Base-by-base conservation (phyloP, 148 eudicot genomes). In the Agrostemma githago region DNA sequence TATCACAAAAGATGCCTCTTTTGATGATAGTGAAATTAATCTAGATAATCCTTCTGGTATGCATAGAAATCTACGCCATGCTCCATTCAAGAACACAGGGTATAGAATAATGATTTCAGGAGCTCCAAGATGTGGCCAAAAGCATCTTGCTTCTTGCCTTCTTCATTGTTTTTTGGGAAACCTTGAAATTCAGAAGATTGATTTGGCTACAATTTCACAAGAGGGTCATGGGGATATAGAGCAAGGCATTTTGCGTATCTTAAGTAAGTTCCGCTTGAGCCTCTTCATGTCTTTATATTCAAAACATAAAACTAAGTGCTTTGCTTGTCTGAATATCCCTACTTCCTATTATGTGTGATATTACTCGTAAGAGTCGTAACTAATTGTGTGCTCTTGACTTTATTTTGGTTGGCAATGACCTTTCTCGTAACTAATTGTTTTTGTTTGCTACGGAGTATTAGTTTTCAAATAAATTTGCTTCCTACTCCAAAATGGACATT, bases 121-220 rank as follows among this genome's bases (percentile, higher is more conserved):
- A 76, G 82, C 78, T 80, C 92, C 96, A 64, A 84, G 90, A 75
- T 86, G 90, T 81, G 98, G 97, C 20, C 98, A 94, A 84, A 87
- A 81, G 82, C 92, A 94, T 89, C 90, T 94, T 74, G 97, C 93
- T 62, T 89, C 97, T 53, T 91, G 96, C 81, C 85, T 94, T 84
- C 92, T 94, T 63, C 88, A 91, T 72, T 89, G 88, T 81, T 94
- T 89, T 82, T 81, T 85, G 75, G 98, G 98, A 21, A 89, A 82
- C 74, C 71, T 82, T 66, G 96, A 91, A 76, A 77, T 89, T n/a
- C 89, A 81, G 60, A 94, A 91, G 84, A 74, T 94, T 80, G 98
- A 94, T 88, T 82, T 88, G 87, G 97, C 98, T 68, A 88, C 97
- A 66, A 84, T 94, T 79, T 86, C 96, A 53, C 97, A 88, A 78